These are phyloP conservation scores for Phytophthora chlamydospora DNA, from an alignment of 352 stramenopile species.

Conservation along the genomic window DNA sequence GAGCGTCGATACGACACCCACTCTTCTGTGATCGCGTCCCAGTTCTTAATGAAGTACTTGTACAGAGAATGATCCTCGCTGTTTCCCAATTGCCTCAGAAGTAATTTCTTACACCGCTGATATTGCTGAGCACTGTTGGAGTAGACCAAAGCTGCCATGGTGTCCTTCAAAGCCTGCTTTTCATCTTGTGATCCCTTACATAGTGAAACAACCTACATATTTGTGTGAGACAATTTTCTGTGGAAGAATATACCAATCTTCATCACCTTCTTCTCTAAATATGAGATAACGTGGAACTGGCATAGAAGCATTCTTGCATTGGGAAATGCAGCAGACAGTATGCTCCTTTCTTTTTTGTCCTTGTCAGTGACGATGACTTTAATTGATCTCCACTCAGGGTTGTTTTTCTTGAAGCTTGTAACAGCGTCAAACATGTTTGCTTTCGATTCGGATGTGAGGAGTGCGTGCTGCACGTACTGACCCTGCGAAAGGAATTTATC, in stretches of 20 bases:
- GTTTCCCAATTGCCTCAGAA: not conserved
- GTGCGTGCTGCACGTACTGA: slow-evolving; percentile 12
- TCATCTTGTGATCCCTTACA: not conserved
- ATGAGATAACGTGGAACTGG: slow-evolving; percentile 8
- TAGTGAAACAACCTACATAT: too few relatives aligned
- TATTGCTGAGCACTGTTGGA: not conserved
- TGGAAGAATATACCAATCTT: not conserved
- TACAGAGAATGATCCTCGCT: slow-evolving; percentile 1
- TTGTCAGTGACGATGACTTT: slow-evolving; percentile 8
- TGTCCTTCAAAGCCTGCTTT: slow-evolving; percentile 2
- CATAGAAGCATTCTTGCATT: not conserved
- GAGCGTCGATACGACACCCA: slow-evolving; percentile 1
- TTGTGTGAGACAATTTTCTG: too few relatives aligned
- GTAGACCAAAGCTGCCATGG: not conserved
- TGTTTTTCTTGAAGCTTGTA: slow-evolving; percentile 11
- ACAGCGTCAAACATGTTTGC: slow-evolving; percentile 6
- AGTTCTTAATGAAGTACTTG: slow-evolving; percentile 7
- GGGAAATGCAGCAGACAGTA: not conserved
- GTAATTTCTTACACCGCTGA: not conserved
- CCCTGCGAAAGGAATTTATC: too few relatives aligned
- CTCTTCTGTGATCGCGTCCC: slow-evolving; percentile 5
- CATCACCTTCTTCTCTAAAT: slow-evolving; percentile 2
- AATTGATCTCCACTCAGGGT: not conserved
- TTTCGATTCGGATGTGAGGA: slow-evolving; percentile 5
- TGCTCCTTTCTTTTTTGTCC: slow-evolving; percentile 4